Percentiles rank a stretch among this genome's conserved stretches.
Conservation (phyloP, 2,329 filamentous ascomycete genomes). For the Botrytis fragariae region DNA sequence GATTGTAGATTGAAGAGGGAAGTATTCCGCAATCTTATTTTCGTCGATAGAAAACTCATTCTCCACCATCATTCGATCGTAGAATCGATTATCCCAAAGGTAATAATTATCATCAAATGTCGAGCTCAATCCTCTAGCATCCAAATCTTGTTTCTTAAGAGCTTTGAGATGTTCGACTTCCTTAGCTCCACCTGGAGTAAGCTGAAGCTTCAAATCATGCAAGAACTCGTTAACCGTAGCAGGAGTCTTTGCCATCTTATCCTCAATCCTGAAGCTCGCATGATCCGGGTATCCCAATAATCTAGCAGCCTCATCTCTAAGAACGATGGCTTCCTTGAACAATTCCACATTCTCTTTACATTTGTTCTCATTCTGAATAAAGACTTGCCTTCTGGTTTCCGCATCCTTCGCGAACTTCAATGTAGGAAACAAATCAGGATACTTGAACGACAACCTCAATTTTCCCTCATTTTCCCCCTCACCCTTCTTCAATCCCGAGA, state of each 20-base stretch:
- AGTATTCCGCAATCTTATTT: conserved; percentile 78
- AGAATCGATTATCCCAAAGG: conserved; percentile 80
- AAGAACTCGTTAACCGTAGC: conserved; percentile 72
- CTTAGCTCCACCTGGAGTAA: conserved; percentile 66
- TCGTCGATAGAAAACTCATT: conserved; percentile 78
- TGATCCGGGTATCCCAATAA: conserved; percentile 76
- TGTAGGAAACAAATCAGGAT: conserved; percentile 75
- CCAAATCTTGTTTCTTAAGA: conserved; percentile 69
- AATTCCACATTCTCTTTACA: conserved; percentile 63
- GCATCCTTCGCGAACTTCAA: conserved; percentile 73
- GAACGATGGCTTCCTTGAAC: conserved; percentile 71
- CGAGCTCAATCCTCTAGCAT: conserved; percentile 51
- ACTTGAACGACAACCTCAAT: conserved; percentile 76
- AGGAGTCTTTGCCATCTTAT: conserved; percentile 82
- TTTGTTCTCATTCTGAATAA: conserved; percentile 78
- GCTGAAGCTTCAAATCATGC: conserved; percentile 62
- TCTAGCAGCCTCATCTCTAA: conserved; percentile 75
- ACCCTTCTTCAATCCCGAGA: conserved; percentile 67
- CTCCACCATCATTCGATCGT: conserved; percentile 77
- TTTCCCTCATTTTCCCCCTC: conserved; percentile 70
- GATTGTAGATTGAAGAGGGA: conserved; percentile 72
- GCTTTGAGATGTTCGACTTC: conserved; percentile 69
- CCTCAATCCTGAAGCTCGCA: conserved; percentile 71
- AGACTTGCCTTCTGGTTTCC: conserved; percentile 65
- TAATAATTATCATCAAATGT: conserved; percentile 69